Conservation (phyloP, 2,329 filamentous ascomycete species). For the Lecanoromycetidae sp. region DNA sequence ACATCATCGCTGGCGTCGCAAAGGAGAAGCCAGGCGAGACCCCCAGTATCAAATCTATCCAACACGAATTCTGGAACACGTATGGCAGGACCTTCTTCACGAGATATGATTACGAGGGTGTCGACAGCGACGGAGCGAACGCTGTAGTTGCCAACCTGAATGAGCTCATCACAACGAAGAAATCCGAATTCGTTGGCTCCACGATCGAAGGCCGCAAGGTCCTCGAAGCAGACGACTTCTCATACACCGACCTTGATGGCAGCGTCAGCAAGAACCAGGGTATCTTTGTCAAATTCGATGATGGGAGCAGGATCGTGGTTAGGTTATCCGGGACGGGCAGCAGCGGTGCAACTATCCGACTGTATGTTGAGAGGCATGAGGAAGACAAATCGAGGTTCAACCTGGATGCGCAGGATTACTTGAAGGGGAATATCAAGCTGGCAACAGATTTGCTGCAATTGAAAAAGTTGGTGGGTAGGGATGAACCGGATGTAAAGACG, state of each 20-base stretch:
- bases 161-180: conserved; percentile 58
- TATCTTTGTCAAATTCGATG: conserved; percentile 85
- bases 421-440: conserved; percentile 78
- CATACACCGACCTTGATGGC: conserved; percentile 96
- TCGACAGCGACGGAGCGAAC: conserved; percentile 79
- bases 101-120: conserved; percentile 94
- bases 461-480: conserved; percentile 83
- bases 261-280: conserved; percentile 94
- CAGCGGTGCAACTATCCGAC: conserved; percentile 86
- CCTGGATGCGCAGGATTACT: conserved; percentile 81
- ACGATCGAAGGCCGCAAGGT: conserved; percentile 74
- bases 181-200: conserved; percentile 68
- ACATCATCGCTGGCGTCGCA: conserved; percentile 92
- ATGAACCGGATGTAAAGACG: conserved; percentile 61
- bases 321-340: conserved; percentile 90
- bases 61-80: conserved; percentile 90
- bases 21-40: conserved; percentile 66
- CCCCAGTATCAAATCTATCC: conserved; percentile 89
- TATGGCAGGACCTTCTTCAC: conserved; percentile 99
- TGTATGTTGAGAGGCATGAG: conserved; percentile 96
- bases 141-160: conserved; percentile 76
- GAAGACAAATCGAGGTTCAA: conserved; percentile 65
- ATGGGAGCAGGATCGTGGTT: conserved; percentile 88
- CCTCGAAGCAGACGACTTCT: conserved; percentile 84
- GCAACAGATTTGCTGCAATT: conserved; percentile 79